phyloP scores from a whole-genome alignment of 306 rosid species.

The Prunus padus region DNA sequence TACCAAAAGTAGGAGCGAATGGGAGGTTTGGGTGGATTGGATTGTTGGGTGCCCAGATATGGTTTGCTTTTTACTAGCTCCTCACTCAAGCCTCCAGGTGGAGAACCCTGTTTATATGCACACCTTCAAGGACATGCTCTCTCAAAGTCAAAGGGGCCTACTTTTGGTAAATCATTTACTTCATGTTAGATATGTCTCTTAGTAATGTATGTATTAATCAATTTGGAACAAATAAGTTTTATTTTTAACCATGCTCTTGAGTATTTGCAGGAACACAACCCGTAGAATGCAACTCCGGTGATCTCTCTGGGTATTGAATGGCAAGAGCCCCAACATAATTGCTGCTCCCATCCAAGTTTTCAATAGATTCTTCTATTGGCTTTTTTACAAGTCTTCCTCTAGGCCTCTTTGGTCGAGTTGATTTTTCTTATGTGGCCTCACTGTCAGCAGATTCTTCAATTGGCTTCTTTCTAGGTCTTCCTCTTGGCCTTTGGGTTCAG shows the following conservation, averaged over 20 bases:
- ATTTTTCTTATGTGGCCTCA: conserved; percentile 6
- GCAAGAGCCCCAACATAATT: conserved; percentile 36
- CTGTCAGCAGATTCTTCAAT: conserved; percentile 21
- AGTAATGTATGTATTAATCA: too few relatives aligned
- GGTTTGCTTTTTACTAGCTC: conserved; percentile 70
- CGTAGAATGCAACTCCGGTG: conserved; percentile 39
- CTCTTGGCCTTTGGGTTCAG: conserved; percentile 54
- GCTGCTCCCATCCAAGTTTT: conserved; percentile 30
- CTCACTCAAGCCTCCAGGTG: conserved; percentile 55
- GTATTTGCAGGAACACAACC: conserved; percentile 34
- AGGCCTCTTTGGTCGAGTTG: conserved; percentile 45
- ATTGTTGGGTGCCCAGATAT: conserved; percentile 53
- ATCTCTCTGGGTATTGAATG: conserved; percentile 40
- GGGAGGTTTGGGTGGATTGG: conserved; percentile 50
- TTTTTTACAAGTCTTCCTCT: conserved; percentile 62
- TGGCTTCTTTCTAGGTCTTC: conserved; percentile 58
- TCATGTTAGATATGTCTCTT: too few relatives aligned
- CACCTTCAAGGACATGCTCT: conserved; percentile 49
- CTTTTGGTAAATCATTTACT: too few relatives aligned
- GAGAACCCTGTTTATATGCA: conserved; percentile 38
- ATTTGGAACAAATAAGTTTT: too few relatives aligned
- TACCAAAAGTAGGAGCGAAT: conserved; percentile 19
- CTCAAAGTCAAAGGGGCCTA: conserved; percentile 47
- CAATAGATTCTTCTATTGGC: conserved; percentile 21
- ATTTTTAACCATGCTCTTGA: conserved; percentile 31